Base-by-base conservation (phyloP, 2,329 filamentous ascomycete genomes). In the Botrytis medusae region DNA sequence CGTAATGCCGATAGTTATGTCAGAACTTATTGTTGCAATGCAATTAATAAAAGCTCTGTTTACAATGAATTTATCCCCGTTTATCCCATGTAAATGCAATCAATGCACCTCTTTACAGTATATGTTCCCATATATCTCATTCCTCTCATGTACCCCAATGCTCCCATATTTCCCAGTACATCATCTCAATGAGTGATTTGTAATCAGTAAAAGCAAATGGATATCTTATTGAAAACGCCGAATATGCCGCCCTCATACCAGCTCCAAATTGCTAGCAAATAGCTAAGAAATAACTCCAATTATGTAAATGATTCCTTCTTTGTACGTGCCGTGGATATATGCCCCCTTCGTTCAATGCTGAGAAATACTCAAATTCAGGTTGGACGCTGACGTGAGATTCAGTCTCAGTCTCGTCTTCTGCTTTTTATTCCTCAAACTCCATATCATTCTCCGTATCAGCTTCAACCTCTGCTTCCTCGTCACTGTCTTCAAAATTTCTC, bases 401-500 rank as follows among this genome's bases (percentile, higher is more conserved):
- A 12, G 34, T 20, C 9, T 34, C 29, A 7, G 44, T 5, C 6
- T 65, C 22, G 20, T 69, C 54, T 29, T 63, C 54, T 44, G 22
- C 60, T 4, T 32, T 34, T 9, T 70, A 42, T 57, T 67, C 69
- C n/a, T 69, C 68, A 54, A 67, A 34, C 8, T 40, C 46, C 14
- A 40, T 37, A 34, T 54, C 67, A n/a, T 60, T 42, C 1, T 67
- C 63, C 6, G 34, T 16, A 63, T 63, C 71, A 25, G 34, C 68
- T n/a, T 76, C 70, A 20, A 32, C 44, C 37, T 76, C 72, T 61
- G 60, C 61, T 10, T 75, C 74, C 32, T 75, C 64, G 20, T 75
- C 74, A 65, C 69, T 73, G 7, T 76, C 74, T 37, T 76, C 75
- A 16, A 16, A 73, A 34, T 64, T 73, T 7, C 68, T 73, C 63